Evolutionary conservation across 495 filamentous ascomycete species (phyloP).

Genomic region (Aeminium ludgeri): DNA sequence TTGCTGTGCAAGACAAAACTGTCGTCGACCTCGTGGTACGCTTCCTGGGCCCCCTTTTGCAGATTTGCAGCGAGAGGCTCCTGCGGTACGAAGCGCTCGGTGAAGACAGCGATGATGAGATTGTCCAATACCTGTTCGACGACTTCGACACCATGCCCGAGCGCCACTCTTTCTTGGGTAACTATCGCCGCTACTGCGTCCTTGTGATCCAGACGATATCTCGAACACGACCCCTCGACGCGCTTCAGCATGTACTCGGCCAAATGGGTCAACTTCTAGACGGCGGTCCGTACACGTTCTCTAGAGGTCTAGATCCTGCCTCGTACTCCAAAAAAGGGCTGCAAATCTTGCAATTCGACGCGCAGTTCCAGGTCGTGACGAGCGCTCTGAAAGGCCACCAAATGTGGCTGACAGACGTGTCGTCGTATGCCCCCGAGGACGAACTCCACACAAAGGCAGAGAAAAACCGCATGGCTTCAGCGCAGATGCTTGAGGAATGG

Average conservation of each 20-base stretch:
- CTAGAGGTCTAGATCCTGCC: conserved; percentile 50
- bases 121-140: conserved; percentile 64
- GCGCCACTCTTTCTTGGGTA: conserved; percentile 89
- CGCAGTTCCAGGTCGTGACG: conserved; percentile 77
- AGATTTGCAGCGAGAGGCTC: conserved; percentile 58
- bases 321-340: conserved; percentile 68
- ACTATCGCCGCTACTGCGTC: conserved; percentile 79
- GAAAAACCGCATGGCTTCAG: conserved; percentile 30
- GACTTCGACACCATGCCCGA: conserved; percentile 93
- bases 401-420: conserved; percentile 47
- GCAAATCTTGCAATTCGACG: conserved; percentile 63
- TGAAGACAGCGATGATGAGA: conserved; percentile 61
- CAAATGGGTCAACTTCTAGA: conserved; percentile 57
- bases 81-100: conserved; percentile 74
- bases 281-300: conserved; percentile 50
- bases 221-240: conserved; percentile 60
- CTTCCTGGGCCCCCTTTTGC: conserved; percentile 58
- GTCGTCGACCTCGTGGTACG: conserved; percentile 48
- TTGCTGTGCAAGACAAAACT: conserved; percentile 46
- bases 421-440: conserved; percentile 21
- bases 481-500: conserved; percentile 51
- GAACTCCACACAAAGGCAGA: conserved; percentile 44
- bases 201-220: conserved; percentile 74
- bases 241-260: conserved; percentile 66
- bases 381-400: conserved; percentile 80